Evolutionary conservation across 768 basidiomycete species (phyloP).

Genomic region (Psilocybe tampanensis): DNA sequence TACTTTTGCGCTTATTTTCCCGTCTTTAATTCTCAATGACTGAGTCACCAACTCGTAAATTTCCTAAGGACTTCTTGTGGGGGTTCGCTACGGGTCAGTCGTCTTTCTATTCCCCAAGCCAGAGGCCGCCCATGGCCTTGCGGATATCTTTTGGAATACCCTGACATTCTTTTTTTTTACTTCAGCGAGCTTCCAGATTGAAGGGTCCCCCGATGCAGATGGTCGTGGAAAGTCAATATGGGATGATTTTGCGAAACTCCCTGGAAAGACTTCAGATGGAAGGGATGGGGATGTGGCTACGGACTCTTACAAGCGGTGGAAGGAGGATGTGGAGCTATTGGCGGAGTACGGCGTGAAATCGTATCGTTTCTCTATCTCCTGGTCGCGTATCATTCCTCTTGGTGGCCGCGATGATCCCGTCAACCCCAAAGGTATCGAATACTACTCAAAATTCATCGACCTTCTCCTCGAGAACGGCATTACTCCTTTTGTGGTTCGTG

Average conservation of each 20-base stretch:
- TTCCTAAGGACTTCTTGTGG: slow-evolving; percentile 67
- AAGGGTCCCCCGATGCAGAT: slow-evolving; percentile 62
- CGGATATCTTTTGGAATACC: slow-evolving; percentile 5
- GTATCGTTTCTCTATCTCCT: slow-evolving; percentile 78
- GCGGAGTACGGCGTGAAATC: slow-evolving; percentile 66
- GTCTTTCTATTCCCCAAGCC: slow-evolving; percentile 1
- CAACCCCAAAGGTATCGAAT: slow-evolving; percentile 69
- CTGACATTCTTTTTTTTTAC: slow-evolving; percentile 6
- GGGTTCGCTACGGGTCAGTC: slow-evolving; percentile 68
- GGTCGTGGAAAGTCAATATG: slow-evolving; percentile 73
- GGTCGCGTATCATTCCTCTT: slow-evolving; percentile 75
- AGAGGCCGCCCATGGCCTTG: neutral
- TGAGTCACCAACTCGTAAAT: slow-evolving; percentile 36
- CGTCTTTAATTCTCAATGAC: slow-evolving; percentile 29
- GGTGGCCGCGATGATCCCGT: slow-evolving; percentile 75
- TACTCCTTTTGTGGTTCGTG: slow-evolving; percentile 64
- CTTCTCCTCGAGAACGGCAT: slow-evolving; percentile 64
- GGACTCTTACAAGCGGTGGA: slow-evolving; percentile 71
- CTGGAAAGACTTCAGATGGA: slow-evolving; percentile 73
- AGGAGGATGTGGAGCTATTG: slow-evolving; percentile 66
- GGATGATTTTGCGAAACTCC: slow-evolving; percentile 69
- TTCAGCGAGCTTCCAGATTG: slow-evolving; percentile 74
- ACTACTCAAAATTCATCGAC: slow-evolving; percentile 73
- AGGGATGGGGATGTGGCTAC: slow-evolving; percentile 69
- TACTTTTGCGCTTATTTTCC: slow-evolving; percentile 26